A percentile compares a stretch with the other conserved stretches of the same genome.
Conservation (phyloP, 2,329 filamentous ascomycete species). For the Aspergillus fumigatus region DNA sequence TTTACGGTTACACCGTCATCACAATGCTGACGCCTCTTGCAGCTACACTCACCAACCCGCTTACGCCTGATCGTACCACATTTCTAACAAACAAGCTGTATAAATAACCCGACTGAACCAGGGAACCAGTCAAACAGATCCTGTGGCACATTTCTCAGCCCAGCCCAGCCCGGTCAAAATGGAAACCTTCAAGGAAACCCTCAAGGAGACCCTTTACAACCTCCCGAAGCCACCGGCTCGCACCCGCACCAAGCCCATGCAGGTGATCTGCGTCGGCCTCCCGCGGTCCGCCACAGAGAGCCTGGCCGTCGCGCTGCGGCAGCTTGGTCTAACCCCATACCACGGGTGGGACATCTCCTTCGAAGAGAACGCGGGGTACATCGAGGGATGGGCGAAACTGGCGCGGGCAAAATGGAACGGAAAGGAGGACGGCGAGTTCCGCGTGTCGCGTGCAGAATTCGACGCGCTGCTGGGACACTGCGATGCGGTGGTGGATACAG, state of each 20-base stretch:
- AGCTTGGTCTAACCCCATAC: constrained; percentile 19
- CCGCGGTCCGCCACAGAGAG: constrained; percentile 23
- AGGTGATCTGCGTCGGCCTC: constrained; percentile 21
- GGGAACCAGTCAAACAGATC: not conserved
- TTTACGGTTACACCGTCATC: not conserved
- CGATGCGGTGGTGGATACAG: constrained; percentile 28
- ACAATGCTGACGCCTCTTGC: not conserved
- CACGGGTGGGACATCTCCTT: constrained; percentile 17
- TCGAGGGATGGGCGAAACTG: constrained; percentile 1
- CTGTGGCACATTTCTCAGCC: not conserved
- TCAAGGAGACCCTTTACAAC: constrained; percentile 1
- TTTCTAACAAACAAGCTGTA: not conserved
- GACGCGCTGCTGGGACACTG: constrained; percentile 27
- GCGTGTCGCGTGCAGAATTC: constrained; percentile 16
- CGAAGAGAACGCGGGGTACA: constrained; percentile 6
- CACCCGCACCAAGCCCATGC: constrained; percentile 13
- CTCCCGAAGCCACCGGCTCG: constrained; percentile 1
- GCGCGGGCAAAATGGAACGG: constrained; percentile 10
- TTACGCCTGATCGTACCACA: not conserved
- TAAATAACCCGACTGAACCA: not conserved
- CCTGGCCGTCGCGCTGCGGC: constrained; percentile 18
- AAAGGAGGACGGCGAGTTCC: constrained; percentile 7
- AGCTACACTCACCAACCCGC: not conserved
- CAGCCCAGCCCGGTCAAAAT: not conserved
- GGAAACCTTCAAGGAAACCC: not conserved